These are phyloP conservation scores for Themeda triandra DNA, from an alignment of 176 grass and related monocot species.

Conservation along the genomic window DNA sequence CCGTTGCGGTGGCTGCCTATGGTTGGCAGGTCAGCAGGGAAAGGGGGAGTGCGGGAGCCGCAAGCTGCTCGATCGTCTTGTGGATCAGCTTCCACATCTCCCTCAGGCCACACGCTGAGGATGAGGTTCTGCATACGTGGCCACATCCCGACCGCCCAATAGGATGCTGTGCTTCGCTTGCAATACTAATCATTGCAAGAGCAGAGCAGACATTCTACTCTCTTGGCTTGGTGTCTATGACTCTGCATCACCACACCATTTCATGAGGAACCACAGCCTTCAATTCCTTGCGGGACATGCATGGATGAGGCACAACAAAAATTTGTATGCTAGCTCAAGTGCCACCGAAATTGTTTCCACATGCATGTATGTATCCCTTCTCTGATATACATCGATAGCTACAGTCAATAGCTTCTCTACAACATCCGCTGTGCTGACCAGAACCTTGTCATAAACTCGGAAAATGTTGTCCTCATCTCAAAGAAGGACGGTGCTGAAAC, in stretches of 20 bases:
- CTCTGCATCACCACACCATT: slow-evolving; percentile 19
- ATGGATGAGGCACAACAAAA: neutral
- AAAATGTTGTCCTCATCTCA: neutral
- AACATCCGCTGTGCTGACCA: neutral
- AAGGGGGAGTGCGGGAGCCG: neutral
- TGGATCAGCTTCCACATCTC: slow-evolving; percentile 53
- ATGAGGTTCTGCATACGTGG: slow-evolving; percentile 58
- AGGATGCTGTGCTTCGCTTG: slow-evolving; percentile 12
- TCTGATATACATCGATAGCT: neutral
- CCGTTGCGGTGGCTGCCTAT: neutral
- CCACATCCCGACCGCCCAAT: slow-evolving; percentile 31
- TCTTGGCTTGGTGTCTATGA: slow-evolving; percentile 21
- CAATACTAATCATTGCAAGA: neutral
- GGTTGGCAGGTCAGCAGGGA: neutral
- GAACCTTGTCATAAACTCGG: neutral
- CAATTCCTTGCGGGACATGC: neutral
- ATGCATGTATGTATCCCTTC: neutral
- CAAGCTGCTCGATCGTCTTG: neutral
- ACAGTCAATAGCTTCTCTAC: neutral
- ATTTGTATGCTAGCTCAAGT: slow-evolving; percentile 12
- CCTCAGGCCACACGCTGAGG: slow-evolving; percentile 63
- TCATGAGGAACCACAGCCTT: neutral
- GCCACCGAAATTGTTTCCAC: neutral
- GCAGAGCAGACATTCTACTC: neutral
- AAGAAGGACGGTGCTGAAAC: neutral